Evolutionary conservation across 2,329 filamentous ascomycete species (phyloP).

Genomic region (Neofusicoccum ribis): DNA sequence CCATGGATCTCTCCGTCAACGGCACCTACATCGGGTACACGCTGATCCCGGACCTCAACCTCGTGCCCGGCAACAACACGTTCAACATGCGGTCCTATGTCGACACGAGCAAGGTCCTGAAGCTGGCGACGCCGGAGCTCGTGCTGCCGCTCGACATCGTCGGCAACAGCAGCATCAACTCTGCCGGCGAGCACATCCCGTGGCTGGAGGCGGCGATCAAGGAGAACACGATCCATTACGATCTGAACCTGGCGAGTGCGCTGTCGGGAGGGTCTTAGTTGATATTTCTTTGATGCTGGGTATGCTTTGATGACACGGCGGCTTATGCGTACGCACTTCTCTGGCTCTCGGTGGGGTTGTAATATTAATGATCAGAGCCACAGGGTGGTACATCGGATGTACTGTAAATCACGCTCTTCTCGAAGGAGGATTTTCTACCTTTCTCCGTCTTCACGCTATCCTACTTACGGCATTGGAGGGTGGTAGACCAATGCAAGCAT

Average conservation of each 20-base stretch:
- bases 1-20: constrained; percentile 60
- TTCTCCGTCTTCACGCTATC: too few species aligned
- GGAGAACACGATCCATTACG: constrained; percentile 52
- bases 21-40: constrained; percentile 55
- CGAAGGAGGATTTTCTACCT: too few species aligned
- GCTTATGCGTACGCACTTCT: background rate
- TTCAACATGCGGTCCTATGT: constrained; percentile 58
- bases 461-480: too few species aligned
- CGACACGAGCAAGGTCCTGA: constrained; percentile 52
- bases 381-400: background rate
- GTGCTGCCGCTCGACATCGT: constrained; percentile 57
- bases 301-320: too few species aligned
- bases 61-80: constrained; percentile 58
- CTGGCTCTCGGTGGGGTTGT: background rate
- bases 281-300: too few species aligned
- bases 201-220: constrained; percentile 60
- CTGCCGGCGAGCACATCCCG: constrained; percentile 51
- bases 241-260: constrained; percentile 53
- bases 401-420: too few species aligned
- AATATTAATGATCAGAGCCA: background rate
- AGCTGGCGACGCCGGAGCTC: constrained; percentile 50
- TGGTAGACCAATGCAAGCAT: too few species aligned
- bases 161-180: constrained; percentile 54
- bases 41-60: constrained; percentile 58
- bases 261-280: constrained; percentile 26